A percentile compares a stretch with the other conserved stretches of the same genome.
Evolutionary conservation across 352 stramenopile genomes (phyloP).

Genomic region (Phytophthora kernoviae): DNA sequence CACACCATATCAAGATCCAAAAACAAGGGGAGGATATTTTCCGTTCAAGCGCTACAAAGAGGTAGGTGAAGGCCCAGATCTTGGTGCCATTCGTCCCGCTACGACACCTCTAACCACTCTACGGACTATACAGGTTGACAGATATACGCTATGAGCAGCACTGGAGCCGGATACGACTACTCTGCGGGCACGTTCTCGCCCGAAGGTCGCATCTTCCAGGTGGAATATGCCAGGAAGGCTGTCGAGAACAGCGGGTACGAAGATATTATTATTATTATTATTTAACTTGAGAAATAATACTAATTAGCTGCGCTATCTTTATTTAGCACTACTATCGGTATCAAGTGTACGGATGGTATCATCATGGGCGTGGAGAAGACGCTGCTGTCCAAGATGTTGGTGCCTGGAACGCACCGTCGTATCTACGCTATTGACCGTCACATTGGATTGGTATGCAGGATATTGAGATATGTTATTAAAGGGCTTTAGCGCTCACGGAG

Average conservation of each 20-base stretch:
- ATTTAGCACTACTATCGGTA: conserved; percentile 94
- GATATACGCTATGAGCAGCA: conserved; percentile 75
- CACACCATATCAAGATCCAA: not conserved
- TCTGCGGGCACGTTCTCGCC: conserved; percentile 95
- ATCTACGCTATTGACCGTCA: conserved; percentile 92
- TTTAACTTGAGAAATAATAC: not conserved
- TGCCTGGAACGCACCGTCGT: conserved; percentile 86
- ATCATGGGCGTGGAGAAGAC: conserved; percentile 98
- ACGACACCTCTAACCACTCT: conserved; percentile 4
- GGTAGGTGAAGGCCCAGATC: not conserved
- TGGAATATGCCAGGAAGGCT: conserved; percentile 98
- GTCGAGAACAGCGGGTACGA: conserved; percentile 95
- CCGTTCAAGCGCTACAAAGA: not conserved
- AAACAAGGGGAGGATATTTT: not conserved
- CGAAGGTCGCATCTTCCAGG: conserved; percentile 98
- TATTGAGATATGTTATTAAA: not conserved
- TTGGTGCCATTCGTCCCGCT: not conserved
- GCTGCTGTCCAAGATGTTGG: conserved; percentile 92
- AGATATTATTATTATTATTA: not conserved
- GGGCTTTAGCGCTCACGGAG: not conserved
- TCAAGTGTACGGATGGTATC: conserved; percentile 97
- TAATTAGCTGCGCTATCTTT: not conserved
- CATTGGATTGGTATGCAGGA: conserved; percentile 75
- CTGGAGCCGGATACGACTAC: conserved; percentile 87
- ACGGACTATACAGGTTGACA: conserved; percentile 2